A percentile compares a stretch with the other conserved stretches of the same genome.
phyloP scores from a whole-genome alignment of 805 yeast species.

The Cyberlindnera meyerae region DNA sequence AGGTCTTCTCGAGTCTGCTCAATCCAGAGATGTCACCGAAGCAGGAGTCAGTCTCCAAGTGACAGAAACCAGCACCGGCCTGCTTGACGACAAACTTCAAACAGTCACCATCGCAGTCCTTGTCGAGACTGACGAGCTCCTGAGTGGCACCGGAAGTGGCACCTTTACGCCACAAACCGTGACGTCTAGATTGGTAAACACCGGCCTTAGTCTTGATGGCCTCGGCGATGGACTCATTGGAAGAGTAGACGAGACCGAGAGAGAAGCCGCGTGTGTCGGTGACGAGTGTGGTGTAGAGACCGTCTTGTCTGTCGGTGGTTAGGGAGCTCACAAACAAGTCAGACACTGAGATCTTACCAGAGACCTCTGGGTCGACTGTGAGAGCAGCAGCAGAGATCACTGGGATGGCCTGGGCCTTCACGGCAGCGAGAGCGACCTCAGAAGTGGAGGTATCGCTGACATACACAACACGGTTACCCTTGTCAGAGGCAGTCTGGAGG shows the following conservation, averaged over 20 bases:
- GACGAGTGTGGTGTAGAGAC: slow-evolving; percentile 79
- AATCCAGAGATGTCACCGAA: slow-evolving; percentile 72
- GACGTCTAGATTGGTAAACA: slow-evolving; percentile 88
- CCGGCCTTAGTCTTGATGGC: slow-evolving; percentile 81
- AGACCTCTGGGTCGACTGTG: slow-evolving; percentile 16
- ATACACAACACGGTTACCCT: slow-evolving; percentile 17
- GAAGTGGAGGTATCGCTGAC: slow-evolving; percentile 8
- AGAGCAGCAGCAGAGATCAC: slow-evolving; percentile 19
- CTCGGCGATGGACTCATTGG: slow-evolving; percentile 71
- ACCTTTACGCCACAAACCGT: slow-evolving; percentile 95
- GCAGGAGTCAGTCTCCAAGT: slow-evolving; percentile 75
- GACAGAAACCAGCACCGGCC: slow-evolving; percentile 88
- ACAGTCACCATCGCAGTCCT: slow-evolving; percentile 93
- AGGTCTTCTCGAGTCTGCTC: slow-evolving; percentile 58
- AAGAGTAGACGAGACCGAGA: slow-evolving; percentile 89
- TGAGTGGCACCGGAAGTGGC: slow-evolving; percentile 96
- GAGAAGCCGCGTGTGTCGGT: slow-evolving; percentile 63
- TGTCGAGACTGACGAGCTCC: slow-evolving; percentile 54
- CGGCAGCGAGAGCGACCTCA: slow-evolving; percentile 10
- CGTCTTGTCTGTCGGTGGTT: slow-evolving; percentile 82
- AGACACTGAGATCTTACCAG: slow-evolving; percentile 31
- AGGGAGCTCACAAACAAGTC: slow-evolving; percentile 47
- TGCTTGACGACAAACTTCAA: slow-evolving; percentile 83
- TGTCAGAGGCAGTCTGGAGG: slow-evolving; percentile 15
- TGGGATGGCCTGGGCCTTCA: slow-evolving; percentile 22